These are phyloP conservation scores for Candida methanosorbosa DNA, from an alignment of 805 yeast genomes.

Conservation along the genomic window DNA sequence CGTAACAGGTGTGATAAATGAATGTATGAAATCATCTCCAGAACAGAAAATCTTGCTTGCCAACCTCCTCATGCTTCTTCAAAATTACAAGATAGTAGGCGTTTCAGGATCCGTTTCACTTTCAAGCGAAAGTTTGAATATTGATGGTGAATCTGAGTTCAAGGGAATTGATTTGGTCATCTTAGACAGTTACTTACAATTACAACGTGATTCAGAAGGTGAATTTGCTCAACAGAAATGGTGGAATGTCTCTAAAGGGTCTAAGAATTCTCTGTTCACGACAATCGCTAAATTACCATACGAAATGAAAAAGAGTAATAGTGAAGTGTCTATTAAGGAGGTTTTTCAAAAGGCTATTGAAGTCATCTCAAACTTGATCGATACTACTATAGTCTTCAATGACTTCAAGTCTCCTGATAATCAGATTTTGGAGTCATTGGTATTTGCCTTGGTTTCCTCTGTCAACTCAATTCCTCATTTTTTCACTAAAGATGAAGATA, in stretches of 20 bases:
- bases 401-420: conserved; percentile 15
- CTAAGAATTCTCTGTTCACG: conserved; percentile 56
- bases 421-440: conserved; percentile 40
- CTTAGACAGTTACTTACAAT: conserved; percentile 51
- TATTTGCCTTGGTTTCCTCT: conserved; percentile 44
- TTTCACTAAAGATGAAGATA: conserved; percentile 3
- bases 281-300: conserved; percentile 46
- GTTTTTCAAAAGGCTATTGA: conserved; percentile 34
- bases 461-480: conserved; percentile 18
- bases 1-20: conserved; percentile 34
- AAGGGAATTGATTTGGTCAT: conserved; percentile 48
- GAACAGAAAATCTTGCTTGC: conserved; percentile 38
- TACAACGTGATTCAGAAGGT: conserved; percentile 39
- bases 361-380: conserved; percentile 40
- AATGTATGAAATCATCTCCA: conserved; percentile 25
- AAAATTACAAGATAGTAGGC: conserved; percentile 14
- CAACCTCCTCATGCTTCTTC: conserved; percentile 33
- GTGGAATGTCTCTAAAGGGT: conserved; percentile 53
- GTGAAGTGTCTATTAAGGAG: conserved; percentile 3
- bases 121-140: conserved; percentile 10
- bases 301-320: conserved; percentile 7
- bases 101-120: conserved; percentile 10
- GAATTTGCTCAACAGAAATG: conserved; percentile 47
- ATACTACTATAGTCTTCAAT: conserved; percentile 48
- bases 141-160: conserved; percentile 22